These are phyloP conservation scores for Kandelia obovata DNA, from an alignment of 345 rosid species.

Conservation along the genomic window DNA sequence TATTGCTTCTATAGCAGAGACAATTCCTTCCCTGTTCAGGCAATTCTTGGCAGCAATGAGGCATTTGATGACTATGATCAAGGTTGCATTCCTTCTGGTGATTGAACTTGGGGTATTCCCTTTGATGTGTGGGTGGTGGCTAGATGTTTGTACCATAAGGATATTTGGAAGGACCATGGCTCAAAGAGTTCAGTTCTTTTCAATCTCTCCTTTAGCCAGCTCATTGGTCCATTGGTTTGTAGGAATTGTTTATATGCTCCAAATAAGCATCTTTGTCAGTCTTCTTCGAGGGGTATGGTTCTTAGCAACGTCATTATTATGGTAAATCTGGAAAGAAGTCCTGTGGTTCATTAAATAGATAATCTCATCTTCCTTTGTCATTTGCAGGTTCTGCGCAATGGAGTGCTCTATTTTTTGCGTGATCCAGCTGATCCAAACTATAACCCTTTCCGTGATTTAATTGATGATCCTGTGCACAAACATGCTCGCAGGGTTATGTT, in stretches of 20 bases:
- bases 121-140: conserved; percentile 99
- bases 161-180: conserved; percentile 97
- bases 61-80: conserved; percentile 99
- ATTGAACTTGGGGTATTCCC: conserved; percentile 99
- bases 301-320: conserved; percentile 7
- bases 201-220: conserved; percentile 88
- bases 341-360: background rate
- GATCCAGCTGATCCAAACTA: conserved; percentile 99
- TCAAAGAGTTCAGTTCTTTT: conserved; percentile 74
- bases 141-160: conserved; percentile 88
- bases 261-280: conserved; percentile 96
- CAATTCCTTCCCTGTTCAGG: conserved; percentile 83
- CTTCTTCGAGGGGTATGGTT: conserved; percentile 94
- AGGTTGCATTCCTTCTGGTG: conserved; percentile 96
- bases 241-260: conserved; percentile 92
- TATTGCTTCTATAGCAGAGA: conserved; percentile 75
- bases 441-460: conserved; percentile 96
- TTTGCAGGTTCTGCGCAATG: conserved; percentile 84
- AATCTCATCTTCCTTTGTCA: background rate
- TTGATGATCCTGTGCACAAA: conserved; percentile 97
- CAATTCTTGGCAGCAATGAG: conserved; percentile 97
- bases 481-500: conserved; percentile 91
- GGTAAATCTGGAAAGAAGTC: background rate
- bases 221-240: conserved; percentile 96
- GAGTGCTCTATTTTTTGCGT: conserved; percentile 87